A percentile compares a stretch with the other conserved stretches of the same genome.
phyloP scores from a whole-genome alignment of 2,329 filamentous ascomycete genomes.

The Simplicillium aogashimaense region DNA sequence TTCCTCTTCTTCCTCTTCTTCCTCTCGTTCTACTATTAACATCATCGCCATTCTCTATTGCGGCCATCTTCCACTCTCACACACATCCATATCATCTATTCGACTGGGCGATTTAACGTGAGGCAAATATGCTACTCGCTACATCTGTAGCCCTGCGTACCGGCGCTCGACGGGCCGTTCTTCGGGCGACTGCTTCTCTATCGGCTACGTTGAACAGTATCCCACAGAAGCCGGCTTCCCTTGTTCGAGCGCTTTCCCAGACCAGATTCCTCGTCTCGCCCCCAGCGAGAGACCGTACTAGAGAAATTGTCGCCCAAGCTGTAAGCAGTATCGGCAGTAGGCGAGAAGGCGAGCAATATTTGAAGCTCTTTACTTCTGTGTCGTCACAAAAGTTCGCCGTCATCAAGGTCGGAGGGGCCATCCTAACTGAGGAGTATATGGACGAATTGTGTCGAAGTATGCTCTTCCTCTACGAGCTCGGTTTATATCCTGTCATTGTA shows the following conservation, averaged over 20 bases:
- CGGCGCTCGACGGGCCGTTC: slow-evolving; percentile 23
- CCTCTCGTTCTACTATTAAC: no score
- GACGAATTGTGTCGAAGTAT: slow-evolving; percentile 84
- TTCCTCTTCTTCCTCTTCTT: no score
- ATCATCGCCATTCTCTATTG: no score
- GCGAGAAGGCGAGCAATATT: slow-evolving; percentile 92
- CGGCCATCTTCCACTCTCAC: no score
- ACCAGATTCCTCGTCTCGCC: slow-evolving; percentile 5
- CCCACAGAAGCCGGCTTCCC: neutral
- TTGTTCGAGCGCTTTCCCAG: slow-evolving; percentile 3
- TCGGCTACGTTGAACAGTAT: neutral
- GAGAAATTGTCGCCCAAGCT: slow-evolving; percentile 38
- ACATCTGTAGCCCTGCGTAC: slow-evolving; percentile 24
- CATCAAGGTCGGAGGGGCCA: slow-evolving; percentile 95
- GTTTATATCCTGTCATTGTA: slow-evolving; percentile 88
- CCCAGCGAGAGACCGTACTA: slow-evolving; percentile 16
- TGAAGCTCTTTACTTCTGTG: slow-evolving; percentile 93
- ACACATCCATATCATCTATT: no score
- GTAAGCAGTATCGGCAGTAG: slow-evolving; percentile 94
- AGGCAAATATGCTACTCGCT: slow-evolving; percentile 21
- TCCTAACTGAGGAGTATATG: slow-evolving; percentile 89
- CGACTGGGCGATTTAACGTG: no score
- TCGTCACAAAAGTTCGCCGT: slow-evolving; percentile 96
- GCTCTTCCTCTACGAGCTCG: slow-evolving; percentile 88
- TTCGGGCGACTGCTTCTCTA: slow-evolving; percentile 10